Evolutionary conservation across 2,329 filamentous ascomycete species (phyloP).

Genomic region (Leptographium procerum): DNA sequence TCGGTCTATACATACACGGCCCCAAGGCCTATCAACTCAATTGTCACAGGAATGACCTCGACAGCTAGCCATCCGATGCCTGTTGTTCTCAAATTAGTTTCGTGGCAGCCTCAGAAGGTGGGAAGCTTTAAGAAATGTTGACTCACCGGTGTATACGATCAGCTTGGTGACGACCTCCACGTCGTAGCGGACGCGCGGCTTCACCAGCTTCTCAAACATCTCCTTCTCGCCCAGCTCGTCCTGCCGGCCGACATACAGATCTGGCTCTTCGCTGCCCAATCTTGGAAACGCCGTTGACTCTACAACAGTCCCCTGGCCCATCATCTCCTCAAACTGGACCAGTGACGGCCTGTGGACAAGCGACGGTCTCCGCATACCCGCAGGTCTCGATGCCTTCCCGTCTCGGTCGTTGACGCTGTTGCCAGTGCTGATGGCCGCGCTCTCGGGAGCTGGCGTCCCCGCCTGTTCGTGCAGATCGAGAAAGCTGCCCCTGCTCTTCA

Average conservation of each 20-base stretch:
- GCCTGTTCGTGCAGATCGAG: constrained; percentile 26
- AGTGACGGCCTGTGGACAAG: constrained; percentile 35
- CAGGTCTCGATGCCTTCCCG: constrained; percentile 6
- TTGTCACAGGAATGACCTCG: constrained; percentile 61
- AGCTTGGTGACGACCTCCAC: constrained; percentile 98
- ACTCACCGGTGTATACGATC: constrained; percentile 83
- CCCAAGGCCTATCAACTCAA: constrained; percentile 45
- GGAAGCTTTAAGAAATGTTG: not conserved
- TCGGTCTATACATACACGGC: not conserved
- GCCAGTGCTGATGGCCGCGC: constrained; percentile 11
- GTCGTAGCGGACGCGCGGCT: constrained; percentile 85
- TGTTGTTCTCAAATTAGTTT: constrained; percentile 21
- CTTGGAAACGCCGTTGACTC: constrained; percentile 16
- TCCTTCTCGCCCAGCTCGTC: constrained; percentile 56
- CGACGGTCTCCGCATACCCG: constrained; percentile 13
- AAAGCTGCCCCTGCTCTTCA: constrained; percentile 32
- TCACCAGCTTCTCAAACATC: constrained; percentile 74
- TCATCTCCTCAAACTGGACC: constrained; percentile 59
- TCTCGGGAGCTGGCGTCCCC: not conserved
- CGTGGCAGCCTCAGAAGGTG: not conserved
- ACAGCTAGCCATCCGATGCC: constrained; percentile 77
- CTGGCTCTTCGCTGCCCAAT: constrained; percentile 19
- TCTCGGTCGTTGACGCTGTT: constrained; percentile 14
- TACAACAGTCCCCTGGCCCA: constrained; percentile 52
- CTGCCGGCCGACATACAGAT: constrained; percentile 28